Evolutionary conservation across 2,329 filamentous ascomycete genomes (phyloP), one percentile per base, ranked within the genome.

Genomic region (Trichoderma cornu-damae): DNA sequence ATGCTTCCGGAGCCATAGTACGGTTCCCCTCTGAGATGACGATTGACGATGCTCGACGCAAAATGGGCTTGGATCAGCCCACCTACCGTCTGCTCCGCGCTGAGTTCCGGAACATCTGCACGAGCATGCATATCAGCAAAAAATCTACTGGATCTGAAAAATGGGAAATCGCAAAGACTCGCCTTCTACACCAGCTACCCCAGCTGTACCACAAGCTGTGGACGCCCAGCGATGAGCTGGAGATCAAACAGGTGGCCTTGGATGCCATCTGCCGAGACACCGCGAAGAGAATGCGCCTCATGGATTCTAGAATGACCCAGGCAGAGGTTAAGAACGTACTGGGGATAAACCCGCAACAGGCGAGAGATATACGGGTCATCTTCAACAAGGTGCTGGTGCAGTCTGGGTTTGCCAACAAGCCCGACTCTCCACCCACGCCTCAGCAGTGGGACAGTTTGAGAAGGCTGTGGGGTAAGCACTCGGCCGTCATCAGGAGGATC

Each of bases 1-100:
- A 89, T 66, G 82, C 83, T 6, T 80, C 85, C 1, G 83, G 85
- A 4, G 82, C 85, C 18, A 85, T 87, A 12, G 86, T 87, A 12
- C 83, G 89, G 20, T 94, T 90, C 61, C 88, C 88, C 1, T 93
- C 89, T 0, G 89, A 94, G 70, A 92, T 87, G 11, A 92, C 89
- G 0, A 81, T 94, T 59, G 86, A 89, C 62, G 88, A 93, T 70
- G 86, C 87, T 66, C 89, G 90, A 66, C 78, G 79, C 11, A 87
- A 85, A 59, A 75, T 95, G 26, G 76, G 74, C 35, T 75, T 95
- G 32, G 82, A 87, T 65, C 81, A 79, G 48, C 70, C 77, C 1
- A 73, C 81, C 40, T 94, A 94, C 68, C 79, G 78, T 30, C 73
- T 82, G 59, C 70, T 90, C 14, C 81, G 89, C 28, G 77, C 84